Conservation (phyloP, 345 rosid genomes). For the Geranium brycei region DNA sequence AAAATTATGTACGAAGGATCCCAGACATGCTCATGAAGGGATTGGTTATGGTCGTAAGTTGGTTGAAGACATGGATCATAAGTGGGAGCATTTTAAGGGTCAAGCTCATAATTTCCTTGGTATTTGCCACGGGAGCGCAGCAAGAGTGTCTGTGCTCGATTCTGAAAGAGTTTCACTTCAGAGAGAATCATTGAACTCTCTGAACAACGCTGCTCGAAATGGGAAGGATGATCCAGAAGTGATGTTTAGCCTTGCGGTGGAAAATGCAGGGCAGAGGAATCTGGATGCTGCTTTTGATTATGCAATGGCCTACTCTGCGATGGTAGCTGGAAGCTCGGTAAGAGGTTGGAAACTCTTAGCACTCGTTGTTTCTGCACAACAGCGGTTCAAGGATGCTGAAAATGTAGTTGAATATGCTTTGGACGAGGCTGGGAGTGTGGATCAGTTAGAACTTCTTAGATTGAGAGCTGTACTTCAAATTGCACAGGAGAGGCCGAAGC, state of each 20-base stretch:
- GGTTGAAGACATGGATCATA: conserved; percentile 24
- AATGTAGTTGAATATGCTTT: conserved; percentile 50
- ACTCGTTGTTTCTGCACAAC: conserved; percentile 55
- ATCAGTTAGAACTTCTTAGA: conserved; percentile 66
- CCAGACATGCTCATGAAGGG: conserved; percentile 48
- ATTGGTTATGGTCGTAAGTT: conserved; percentile 44
- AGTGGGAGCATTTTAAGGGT: conserved; percentile 34
- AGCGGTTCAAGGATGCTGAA: conserved; percentile 66
- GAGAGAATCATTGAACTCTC: conserved; percentile 44
- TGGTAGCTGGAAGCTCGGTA: conserved; percentile 39
- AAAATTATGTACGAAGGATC: conserved; percentile 60
- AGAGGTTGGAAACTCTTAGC: conserved; percentile 74
- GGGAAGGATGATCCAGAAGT: conserved; percentile 45
- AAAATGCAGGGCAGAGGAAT: conserved; percentile 82
- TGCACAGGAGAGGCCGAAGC: conserved; percentile 72
- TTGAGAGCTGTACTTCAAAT: conserved; percentile 67
- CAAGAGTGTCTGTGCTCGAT: conserved; percentile 59
- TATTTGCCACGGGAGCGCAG: conserved; percentile 66
- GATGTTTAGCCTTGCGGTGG: conserved; percentile 45
- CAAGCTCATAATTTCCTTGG: conserved; percentile 76
- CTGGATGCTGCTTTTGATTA: conserved; percentile 54
- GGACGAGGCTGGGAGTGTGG: conserved; percentile 59
- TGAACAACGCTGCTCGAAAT: conserved; percentile 40
- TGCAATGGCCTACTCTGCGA: conserved; percentile 44
- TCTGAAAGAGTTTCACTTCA: conserved; percentile 50